A percentile compares a stretch with the other conserved stretches of the same genome.
Evolutionary conservation across 2,329 filamentous ascomycete genomes (phyloP).

Genomic region (Drechslerella coelobrocha): DNA sequence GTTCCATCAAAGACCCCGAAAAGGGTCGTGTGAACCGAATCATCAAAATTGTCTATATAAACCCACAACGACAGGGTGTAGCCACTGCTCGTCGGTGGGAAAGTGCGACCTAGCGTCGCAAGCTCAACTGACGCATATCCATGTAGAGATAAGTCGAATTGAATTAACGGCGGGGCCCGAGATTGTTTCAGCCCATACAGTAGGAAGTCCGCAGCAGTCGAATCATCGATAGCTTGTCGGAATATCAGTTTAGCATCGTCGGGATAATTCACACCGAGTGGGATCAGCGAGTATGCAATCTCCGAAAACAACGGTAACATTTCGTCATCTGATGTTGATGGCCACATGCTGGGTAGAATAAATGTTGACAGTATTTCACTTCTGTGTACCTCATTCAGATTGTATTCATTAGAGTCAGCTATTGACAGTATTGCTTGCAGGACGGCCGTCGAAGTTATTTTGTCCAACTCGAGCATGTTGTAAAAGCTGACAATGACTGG

Average conservation of each 20-base stretch:
- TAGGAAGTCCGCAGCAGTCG: slow-evolving; percentile 70
- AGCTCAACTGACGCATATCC: slow-evolving; percentile 92
- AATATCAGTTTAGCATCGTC: slow-evolving; percentile 82
- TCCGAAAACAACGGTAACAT: slow-evolving; percentile 69
- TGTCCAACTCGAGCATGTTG: slow-evolving; percentile 54
- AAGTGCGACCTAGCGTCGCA: slow-evolving; percentile 79
- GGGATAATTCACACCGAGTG: slow-evolving; percentile 78
- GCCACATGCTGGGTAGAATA: slow-evolving; percentile 53
- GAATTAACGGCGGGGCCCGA: slow-evolving; percentile 80
- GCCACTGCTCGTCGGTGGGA: slow-evolving; percentile 81
- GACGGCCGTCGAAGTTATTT: slow-evolving; percentile 66
- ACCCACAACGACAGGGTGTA: slow-evolving; percentile 94
- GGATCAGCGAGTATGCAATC: slow-evolving; percentile 73
- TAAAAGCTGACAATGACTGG: slow-evolving; percentile 56
- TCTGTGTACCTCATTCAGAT: slow-evolving; percentile 73
- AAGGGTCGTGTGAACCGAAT: slow-evolving; percentile 84
- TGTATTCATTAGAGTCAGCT: slow-evolving; percentile 70
- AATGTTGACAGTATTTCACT: slow-evolving; percentile 65
- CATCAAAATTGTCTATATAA: slow-evolving; percentile 84
- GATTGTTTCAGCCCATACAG: slow-evolving; percentile 76
- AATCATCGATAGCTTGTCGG: slow-evolving; percentile 63
- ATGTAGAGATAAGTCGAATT: slow-evolving; percentile 88
- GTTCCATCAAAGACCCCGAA: slow-evolving; percentile 93
- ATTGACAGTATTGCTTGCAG: slow-evolving; percentile 69
- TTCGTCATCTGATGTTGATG: slow-evolving; percentile 60